These are phyloP conservation scores for Cryphonectria naterciae DNA, from an alignment of 2,329 filamentous ascomycete genomes.

Conservation along the genomic window DNA sequence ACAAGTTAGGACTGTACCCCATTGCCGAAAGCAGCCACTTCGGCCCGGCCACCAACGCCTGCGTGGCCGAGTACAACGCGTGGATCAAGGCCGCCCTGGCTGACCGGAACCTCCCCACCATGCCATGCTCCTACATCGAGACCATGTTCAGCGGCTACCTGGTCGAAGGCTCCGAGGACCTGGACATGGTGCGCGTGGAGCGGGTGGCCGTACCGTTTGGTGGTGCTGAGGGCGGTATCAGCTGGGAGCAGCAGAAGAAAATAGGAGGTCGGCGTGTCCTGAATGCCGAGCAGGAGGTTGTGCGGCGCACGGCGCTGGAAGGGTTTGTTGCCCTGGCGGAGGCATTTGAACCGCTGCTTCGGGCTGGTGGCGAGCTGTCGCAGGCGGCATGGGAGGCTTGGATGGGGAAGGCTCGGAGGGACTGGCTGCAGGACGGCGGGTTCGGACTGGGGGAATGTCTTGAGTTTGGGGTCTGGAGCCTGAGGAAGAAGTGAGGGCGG, in stretches of 20 bases:
- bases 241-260: slow-evolving; percentile 28
- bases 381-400: slow-evolving; percentile 67
- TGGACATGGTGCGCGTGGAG: slow-evolving; percentile 57
- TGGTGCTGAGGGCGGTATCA: neutral
- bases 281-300: slow-evolving; percentile 32
- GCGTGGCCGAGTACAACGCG: slow-evolving; percentile 60
- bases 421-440: slow-evolving; percentile 61
- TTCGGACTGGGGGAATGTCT: slow-evolving; percentile 61
- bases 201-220: slow-evolving; percentile 51
- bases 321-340: slow-evolving; percentile 47
- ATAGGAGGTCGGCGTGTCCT: slow-evolving; percentile 14
- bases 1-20: slow-evolving; percentile 13
- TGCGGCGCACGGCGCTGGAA: slow-evolving; percentile 34
- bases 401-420: slow-evolving; percentile 64
- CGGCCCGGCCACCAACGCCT: slow-evolving; percentile 65
- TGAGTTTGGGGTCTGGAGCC: slow-evolving; percentile 35
- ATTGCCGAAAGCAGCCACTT: slow-evolving; percentile 59
- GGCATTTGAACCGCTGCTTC: slow-evolving; percentile 64
- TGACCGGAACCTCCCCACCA: slow-evolving; percentile 55
- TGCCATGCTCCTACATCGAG: slow-evolving; percentile 64
- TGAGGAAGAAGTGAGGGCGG: slow-evolving; percentile 6
- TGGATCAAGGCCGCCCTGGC: slow-evolving; percentile 64
- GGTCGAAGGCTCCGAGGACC: slow-evolving; percentile 55
- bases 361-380: slow-evolving; percentile 63
- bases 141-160: slow-evolving; percentile 47